Percentiles rank a stretch among this genome's conserved stretches.
Conservation (phyloP, 345 rosid species). For the Brassica napus region DNA sequence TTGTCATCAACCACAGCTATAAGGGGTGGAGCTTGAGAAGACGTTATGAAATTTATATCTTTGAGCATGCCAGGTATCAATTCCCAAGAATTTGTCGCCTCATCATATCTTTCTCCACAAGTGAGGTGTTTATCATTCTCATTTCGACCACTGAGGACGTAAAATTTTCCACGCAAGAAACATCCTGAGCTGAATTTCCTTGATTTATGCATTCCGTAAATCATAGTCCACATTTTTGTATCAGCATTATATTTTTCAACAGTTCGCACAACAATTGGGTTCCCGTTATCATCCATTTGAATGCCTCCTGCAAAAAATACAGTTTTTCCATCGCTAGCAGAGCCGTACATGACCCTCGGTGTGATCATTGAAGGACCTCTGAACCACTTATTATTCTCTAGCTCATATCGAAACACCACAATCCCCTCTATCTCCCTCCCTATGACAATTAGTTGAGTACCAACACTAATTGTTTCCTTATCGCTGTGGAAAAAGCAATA, state of each 20-base stretch:
- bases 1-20: slow-evolving; percentile 51
- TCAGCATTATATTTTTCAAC: slow-evolving; percentile 39
- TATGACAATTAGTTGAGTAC: no score
- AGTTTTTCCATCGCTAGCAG: slow-evolving; percentile 54
- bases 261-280: slow-evolving; percentile 41
- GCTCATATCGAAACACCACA: slow-evolving; percentile 59
- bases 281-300: slow-evolving; percentile 25
- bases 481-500: no score
- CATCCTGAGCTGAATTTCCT: slow-evolving; percentile 64
- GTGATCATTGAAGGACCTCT: slow-evolving; percentile 37
- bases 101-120: no score
- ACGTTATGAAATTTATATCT: slow-evolving; percentile 37
- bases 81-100: no score
- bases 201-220: slow-evolving; percentile 45
- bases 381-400: slow-evolving; percentile 57
- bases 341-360: slow-evolving; percentile 55
- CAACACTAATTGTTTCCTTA: no score
- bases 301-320: slow-evolving; percentile 71
- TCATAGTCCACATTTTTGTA: slow-evolving; percentile 58
- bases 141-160: not conserved
- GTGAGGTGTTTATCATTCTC: no score
- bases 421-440: no score
- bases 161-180: slow-evolving; percentile 21
- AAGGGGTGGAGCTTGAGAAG: slow-evolving; percentile 58
- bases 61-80: slow-evolving; percentile 52